phyloP scores from a whole-genome alignment of 768 basidiomycete species.

The Royoungia palumana region DNA sequence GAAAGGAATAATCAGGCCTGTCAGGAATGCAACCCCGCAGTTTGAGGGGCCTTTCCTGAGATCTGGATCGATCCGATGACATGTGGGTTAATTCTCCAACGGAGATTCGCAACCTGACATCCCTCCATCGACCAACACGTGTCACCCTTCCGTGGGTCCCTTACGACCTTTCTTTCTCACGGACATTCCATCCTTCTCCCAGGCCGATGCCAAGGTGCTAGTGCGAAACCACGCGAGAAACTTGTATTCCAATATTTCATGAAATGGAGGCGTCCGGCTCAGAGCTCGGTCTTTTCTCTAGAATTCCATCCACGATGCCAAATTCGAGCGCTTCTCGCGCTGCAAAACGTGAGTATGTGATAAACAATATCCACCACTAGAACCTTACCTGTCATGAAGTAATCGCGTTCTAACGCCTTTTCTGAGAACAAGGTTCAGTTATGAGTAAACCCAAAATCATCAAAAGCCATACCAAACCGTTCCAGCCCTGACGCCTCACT shows the following conservation, averaged over 20 bases:
- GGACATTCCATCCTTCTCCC: conserved; percentile 6
- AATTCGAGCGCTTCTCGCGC: conserved; percentile 88
- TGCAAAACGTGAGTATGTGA: conserved; percentile 24
- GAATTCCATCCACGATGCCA: conserved; percentile 90
- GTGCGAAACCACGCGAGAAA: conserved; percentile 10
- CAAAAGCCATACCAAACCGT: conserved; percentile 66
- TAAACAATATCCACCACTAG: conserved; percentile 7
- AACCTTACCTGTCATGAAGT: conserved; percentile 83
- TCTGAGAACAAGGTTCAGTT: conserved; percentile 44
- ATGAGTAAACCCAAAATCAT: conserved; percentile 21
- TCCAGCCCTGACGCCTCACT: conserved; percentile 56
- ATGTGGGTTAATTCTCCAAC: conserved; percentile 22
- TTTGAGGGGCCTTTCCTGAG: conserved; percentile 23
- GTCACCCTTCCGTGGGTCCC: conserved; percentile 17
- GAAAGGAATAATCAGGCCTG: conserved; percentile 13
- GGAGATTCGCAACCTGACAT: conserved; percentile 21
- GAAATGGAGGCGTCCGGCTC: conserved; percentile 34
- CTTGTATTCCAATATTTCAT: conserved; percentile 18
- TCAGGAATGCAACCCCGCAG: conserved; percentile 26
- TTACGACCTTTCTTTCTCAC: conserved; percentile 15
- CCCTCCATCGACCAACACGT: conserved; percentile 18
- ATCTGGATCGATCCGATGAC: conserved; percentile 26
- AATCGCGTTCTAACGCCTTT: conserved; percentile 88
- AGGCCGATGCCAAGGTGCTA: conserved; percentile 4
- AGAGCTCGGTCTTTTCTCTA: conserved; percentile 68